These are phyloP conservation scores for Naganishia onofrii DNA, from an alignment of 768 basidiomycete genomes.

Conservation along the genomic window DNA sequence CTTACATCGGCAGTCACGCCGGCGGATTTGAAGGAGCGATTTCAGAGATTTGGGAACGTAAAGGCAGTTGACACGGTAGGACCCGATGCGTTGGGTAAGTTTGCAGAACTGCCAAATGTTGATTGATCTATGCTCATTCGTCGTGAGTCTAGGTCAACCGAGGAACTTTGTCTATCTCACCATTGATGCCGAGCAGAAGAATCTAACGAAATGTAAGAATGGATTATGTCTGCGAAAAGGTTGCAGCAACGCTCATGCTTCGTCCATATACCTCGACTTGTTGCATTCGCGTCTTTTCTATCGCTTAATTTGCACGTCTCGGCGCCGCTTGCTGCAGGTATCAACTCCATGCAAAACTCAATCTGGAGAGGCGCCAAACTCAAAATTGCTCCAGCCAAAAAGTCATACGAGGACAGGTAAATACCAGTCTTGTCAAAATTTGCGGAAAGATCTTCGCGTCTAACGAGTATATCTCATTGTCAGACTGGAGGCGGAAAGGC, in stretches of 20 bases:
- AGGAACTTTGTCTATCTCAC: slow-evolving; percentile 26
- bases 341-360: slow-evolving; percentile 48
- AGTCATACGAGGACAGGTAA: slow-evolving; percentile 31
- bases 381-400: slow-evolving; percentile 46
- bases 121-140: too few species aligned
- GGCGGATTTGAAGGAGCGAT: slow-evolving; percentile 24
- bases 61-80: slow-evolving; percentile 21
- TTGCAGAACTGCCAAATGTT: not conserved
- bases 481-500: slow-evolving; percentile 34
- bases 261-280: not conserved
- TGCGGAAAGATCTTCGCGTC: not conserved
- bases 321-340: too few species aligned
- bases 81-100: slow-evolving; percentile 21
- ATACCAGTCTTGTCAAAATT: not conserved
- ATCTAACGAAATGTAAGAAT: slow-evolving; percentile 17
- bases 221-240: not conserved
- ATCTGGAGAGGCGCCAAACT: slow-evolving; percentile 49
- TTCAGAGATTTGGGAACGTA: slow-evolving; percentile 21
- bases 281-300: too few species aligned
- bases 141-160: slow-evolving; percentile 5
- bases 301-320: too few species aligned
- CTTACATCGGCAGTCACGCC: slow-evolving; percentile 22
- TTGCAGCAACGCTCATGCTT: not conserved
- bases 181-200: slow-evolving; percentile 11
- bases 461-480: not conserved